Evolutionary conservation across 768 basidiomycete species (phyloP).

Genomic region (Lenzites betulinus): DNA sequence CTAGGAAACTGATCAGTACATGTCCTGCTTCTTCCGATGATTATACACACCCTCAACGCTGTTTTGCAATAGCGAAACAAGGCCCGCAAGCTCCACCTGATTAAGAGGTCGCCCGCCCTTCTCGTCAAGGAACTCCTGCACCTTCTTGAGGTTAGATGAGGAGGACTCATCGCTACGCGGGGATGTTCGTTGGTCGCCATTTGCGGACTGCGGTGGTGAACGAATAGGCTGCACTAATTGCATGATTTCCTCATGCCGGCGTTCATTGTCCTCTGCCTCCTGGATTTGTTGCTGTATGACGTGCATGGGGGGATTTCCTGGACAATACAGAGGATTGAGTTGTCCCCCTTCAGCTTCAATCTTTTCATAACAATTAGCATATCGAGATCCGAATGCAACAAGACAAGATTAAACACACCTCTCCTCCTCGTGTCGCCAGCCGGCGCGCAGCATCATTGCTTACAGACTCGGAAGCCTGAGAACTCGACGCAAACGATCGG

Average conservation of each 20-base stretch:
- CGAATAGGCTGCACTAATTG: background rate
- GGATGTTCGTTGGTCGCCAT: constrained; percentile 13
- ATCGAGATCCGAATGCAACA: background rate
- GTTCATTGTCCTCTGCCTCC: background rate
- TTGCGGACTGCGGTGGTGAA: constrained; percentile 5
- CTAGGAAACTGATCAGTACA: constrained; percentile 15
- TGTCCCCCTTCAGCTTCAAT: background rate
- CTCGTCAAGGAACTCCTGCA: constrained; percentile 44
- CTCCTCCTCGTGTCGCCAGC: constrained; percentile 7
- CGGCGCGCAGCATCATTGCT: constrained; percentile 13
- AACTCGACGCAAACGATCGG: constrained; percentile 26
- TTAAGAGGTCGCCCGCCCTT: constrained; percentile 51
- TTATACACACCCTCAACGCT: constrained; percentile 51
- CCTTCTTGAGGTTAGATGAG: constrained; percentile 17
- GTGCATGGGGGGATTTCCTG: background rate
- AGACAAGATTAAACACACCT: constrained; percentile 4
- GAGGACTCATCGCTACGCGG: constrained; percentile 18
- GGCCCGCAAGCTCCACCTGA: constrained; percentile 52
- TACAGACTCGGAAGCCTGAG: constrained; percentile 12
- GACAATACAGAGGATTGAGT: background rate
- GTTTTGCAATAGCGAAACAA: constrained; percentile 56
- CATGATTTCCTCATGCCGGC: background rate
- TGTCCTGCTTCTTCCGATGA: background rate
- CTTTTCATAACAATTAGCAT: background rate
- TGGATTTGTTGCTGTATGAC: background rate